Percentiles rank a stretch among this genome's conserved stretches.
These are phyloP conservation scores for Calonectria fujianensis DNA, from an alignment of 2,329 filamentous ascomycete species.

Conservation along the genomic window DNA sequence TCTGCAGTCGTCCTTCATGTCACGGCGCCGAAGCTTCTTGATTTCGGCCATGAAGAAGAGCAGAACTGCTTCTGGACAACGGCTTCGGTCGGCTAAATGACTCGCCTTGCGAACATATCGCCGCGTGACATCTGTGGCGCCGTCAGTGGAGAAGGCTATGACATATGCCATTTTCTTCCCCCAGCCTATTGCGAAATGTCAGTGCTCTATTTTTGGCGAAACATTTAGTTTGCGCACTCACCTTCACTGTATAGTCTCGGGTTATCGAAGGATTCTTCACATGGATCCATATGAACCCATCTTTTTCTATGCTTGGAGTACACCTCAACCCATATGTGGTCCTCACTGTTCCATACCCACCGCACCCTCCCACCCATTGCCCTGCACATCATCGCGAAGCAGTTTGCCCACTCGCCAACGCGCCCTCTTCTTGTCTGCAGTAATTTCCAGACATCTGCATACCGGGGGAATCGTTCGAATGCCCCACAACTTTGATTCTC, in stretches of 20 bases:
- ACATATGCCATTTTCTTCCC: constrained; percentile 97
- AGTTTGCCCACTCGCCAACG: constrained; percentile 97
- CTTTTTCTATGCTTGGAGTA: constrained; percentile 94
- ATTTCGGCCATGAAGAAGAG: no score
- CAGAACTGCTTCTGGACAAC: no score
- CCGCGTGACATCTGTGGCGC: constrained; percentile 79
- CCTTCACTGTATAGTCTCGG: constrained; percentile 89
- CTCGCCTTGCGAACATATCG: constrained; percentile 42
- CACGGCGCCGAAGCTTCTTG: no score
- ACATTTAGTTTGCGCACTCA: not conserved
- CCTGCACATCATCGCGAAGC: constrained; percentile 98
- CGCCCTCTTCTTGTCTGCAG: constrained; percentile 90
- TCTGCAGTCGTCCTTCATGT: no score
- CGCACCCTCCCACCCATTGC: constrained; percentile 92
- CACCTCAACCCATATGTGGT: constrained; percentile 98
- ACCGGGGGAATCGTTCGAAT: constrained; percentile 93
- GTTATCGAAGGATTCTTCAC: constrained; percentile 96
- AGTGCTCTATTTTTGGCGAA: not conserved
- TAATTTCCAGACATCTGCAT: constrained; percentile 95
- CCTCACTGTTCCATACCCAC: constrained; percentile 99
- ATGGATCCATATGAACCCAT: constrained; percentile 96
- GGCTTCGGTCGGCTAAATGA: no score
- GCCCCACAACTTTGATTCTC: constrained; percentile 83
- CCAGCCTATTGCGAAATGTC: constrained; percentile 77
- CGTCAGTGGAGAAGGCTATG: constrained; percentile 96